phyloP scores from a whole-genome alignment of 768 basidiomycete species.

The Hemileccinum impolitum region DNA sequence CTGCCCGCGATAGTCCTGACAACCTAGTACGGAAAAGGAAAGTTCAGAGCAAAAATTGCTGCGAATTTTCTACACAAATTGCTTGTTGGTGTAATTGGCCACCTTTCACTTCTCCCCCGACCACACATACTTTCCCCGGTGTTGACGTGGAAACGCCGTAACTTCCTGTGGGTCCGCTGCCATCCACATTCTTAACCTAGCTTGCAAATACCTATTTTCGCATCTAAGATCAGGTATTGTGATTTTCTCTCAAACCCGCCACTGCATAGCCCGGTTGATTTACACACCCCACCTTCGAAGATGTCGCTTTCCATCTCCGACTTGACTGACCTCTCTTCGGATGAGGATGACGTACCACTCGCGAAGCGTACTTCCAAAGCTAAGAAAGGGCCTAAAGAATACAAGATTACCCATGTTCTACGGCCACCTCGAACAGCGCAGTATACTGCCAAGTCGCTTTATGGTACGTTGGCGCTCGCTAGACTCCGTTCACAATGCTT shows the following conservation, averaged over 20 bases:
- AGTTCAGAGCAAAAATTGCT: constrained; percentile 12
- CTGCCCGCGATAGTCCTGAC: not conserved
- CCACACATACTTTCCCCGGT: not conserved
- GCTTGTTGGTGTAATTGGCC: not conserved
- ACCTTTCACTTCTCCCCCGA: not conserved
- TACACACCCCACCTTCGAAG: not conserved
- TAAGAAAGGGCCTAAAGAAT: constrained; percentile 29
- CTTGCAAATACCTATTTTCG: not conserved
- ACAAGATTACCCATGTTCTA: constrained; percentile 32
- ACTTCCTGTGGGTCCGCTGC: not conserved
- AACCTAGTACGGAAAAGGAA: constrained; percentile 13
- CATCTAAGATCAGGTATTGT: not conserved
- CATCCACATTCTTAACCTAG: not conserved
- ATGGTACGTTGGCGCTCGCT: constrained; percentile 32
- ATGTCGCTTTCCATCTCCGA: constrained; percentile 42
- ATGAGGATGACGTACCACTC: constrained; percentile 35
- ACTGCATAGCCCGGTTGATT: not conserved
- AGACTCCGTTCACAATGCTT: not conserved
- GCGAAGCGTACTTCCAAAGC: constrained; percentile 17
- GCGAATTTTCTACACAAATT: constrained; percentile 13
- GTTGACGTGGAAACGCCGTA: not conserved
- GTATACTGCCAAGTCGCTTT: constrained; percentile 43
- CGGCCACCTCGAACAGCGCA: constrained; percentile 37
- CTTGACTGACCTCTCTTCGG: constrained; percentile 41
- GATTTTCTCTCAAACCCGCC: not conserved